Evolutionary conservation across 2,329 filamentous ascomycete genomes (phyloP).

Genomic region (Colletotrichum sublineola): DNA sequence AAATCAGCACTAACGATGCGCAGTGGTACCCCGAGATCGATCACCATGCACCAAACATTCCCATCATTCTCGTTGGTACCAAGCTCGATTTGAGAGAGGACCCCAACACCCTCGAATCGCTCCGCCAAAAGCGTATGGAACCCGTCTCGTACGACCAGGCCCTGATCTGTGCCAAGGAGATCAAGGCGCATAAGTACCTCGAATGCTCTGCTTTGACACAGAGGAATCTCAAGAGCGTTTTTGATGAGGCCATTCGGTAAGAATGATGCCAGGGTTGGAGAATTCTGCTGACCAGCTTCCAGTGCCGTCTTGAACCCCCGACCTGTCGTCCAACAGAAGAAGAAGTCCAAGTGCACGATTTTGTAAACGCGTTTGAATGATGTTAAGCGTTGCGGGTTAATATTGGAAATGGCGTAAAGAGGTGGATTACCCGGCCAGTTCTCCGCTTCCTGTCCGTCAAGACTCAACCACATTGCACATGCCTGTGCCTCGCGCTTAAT

Average conservation of each 20-base stretch:
- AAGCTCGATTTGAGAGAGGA: slow-evolving; percentile 97
- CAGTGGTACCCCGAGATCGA: slow-evolving; percentile 99
- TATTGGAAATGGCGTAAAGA: slow-evolving; percentile 34
- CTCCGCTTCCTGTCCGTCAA: slow-evolving; percentile 21
- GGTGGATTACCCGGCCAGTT: slow-evolving; percentile 29
- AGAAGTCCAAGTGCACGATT: slow-evolving; percentile 78
- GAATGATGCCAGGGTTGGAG: slow-evolving; percentile 43
- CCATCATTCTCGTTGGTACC: slow-evolving; percentile 96
- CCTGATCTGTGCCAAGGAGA: slow-evolving; percentile 89
- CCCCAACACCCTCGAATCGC: slow-evolving; percentile 81
- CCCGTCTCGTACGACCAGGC: slow-evolving; percentile 97
- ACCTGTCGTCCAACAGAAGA: slow-evolving; percentile 68
- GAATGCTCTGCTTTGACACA: slow-evolving; percentile 98
- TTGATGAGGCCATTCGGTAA: slow-evolving; percentile 98
- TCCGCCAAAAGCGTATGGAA: slow-evolving; percentile 94
- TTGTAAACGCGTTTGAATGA: slow-evolving; percentile 62
- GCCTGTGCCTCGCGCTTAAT: slow-evolving; percentile 25
- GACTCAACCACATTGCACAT: slow-evolving; percentile 34
- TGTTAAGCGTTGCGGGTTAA: slow-evolving; percentile 29
- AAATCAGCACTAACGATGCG: slow-evolving; percentile 28
- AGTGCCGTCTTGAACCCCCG: slow-evolving; percentile 81
- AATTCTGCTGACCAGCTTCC: slow-evolving; percentile 45
- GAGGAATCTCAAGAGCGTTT: slow-evolving; percentile 97
- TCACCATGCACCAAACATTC: slow-evolving; percentile 94
- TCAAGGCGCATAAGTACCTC: slow-evolving; percentile 95